Evolutionary conservation across 495 filamentous ascomycete genomes (phyloP), one percentile per base, ranked within the genome.

Genomic region (Penicillium angulare): DNA sequence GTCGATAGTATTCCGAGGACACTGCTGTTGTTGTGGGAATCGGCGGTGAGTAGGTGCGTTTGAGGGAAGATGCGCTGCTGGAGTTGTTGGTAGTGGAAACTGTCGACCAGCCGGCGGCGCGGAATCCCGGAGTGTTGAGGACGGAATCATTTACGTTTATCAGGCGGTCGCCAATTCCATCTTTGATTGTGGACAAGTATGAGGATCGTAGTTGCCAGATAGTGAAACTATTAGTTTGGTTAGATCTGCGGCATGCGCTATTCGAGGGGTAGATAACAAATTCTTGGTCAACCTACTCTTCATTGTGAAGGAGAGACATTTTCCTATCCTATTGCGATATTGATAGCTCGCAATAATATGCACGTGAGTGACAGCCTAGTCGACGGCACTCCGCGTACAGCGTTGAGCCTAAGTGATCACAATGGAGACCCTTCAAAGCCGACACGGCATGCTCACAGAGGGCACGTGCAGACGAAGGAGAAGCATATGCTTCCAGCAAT

Each of bases 241-340:
- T 56, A 67, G 65, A 47, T 29, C 43, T 29, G 39, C 46, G 13
- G 7, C 29, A 38, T 24, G 36, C 45, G 36, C 23, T 20, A 6
- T 29, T 16, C 24, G 31, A 29, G 26, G 22, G 15, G 41, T 52
- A 7, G 43, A 40, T 43, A 45, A 23, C 26, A 33, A 22, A 31
- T 34, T 31, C 18, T 31, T 8, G 9, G 34, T 15, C 18, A 31
- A 75, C 87, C 48, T 85, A 96, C 91, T 97, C 92, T 82, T 97
- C 92, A 53, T 95, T 90, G 68, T 96, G 90, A 48, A 97, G 86
- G 61, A 97, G 81, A 59, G 92, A 95, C 93, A 97, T 97, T 21
- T 60, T 72, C 52, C 3, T 22, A 18, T 10, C 18, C 20, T 23
- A 6, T 16, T 3, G 20, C 20, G 8, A 39, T n/a, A 12, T 29